Base-by-base conservation (phyloP, 768 basidiomycete species). In the Suillus lakei region DNA sequence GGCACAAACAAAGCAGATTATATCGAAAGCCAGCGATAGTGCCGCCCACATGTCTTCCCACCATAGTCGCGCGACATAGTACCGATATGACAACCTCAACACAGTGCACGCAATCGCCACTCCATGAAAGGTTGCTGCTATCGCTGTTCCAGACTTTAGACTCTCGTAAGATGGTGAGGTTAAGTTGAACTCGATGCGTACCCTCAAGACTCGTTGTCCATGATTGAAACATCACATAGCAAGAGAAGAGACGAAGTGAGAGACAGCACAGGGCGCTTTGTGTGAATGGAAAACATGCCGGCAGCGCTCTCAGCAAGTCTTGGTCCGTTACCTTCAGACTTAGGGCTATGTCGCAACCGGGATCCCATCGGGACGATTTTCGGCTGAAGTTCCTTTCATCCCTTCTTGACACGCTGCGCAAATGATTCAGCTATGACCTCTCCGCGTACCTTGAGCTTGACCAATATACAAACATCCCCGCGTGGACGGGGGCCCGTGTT, bases 41-140 rank as follows among this genome's bases (percentile, higher is more conserved):
- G 61, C 55, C 10, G 72, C 73, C 68, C 67, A 72, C 4, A 54
- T 64, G 34, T 76, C 76, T 43, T 77, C 75, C 76, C 74, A 76
- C 70, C 76, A 70, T 34, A 77, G 71, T 28, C 48, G 60, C 3
- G 62, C 30, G 53, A 66, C 68, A 48, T 67, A 53, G 67, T 68
- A 70, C 26, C 73, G 69, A 63, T 72, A 72, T 8, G 21, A 4
- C 13, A 77, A 16, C 58, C 71, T 67, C 23, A 76, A 70, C 3
- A 66, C 7, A 15, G 75, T 77, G 61, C 67, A 62, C 23, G 61
- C 50, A 21, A 77, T 69, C 28, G 76, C 74, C 1, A 71, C 50
- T 4, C 64, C 21, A 6, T 76, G 74, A 23, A 69, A 70, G 8
- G 30, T 28, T 28, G 53, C 58, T 5, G 66, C 65, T 50, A 71